Percentiles rank a stretch among this genome's conserved stretches.
Evolutionary conservation across 2,329 filamentous ascomycete species (phyloP).

Genomic region (Penicillium griseofulvum): DNA sequence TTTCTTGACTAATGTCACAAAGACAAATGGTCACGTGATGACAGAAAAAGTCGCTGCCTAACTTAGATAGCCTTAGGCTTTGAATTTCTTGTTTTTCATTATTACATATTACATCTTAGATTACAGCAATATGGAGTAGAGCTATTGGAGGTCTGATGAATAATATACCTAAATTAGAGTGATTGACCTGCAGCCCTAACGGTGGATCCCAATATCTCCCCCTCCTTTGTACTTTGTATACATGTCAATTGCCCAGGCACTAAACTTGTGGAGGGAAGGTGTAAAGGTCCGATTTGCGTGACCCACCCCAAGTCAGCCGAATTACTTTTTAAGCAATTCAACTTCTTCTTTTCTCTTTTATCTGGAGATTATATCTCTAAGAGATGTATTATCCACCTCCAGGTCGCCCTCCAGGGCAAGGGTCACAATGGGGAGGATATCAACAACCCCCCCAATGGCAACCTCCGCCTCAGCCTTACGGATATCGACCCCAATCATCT

Average conservation of each 20-base stretch:
- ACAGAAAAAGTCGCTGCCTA: background rate
- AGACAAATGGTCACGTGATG: background rate
- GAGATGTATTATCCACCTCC: conserved; percentile 19
- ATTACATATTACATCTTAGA: background rate
- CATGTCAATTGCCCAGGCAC: background rate
- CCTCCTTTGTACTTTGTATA: background rate
- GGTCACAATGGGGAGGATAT: conserved; percentile 16
- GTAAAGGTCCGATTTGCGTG: background rate
- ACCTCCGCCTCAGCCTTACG: conserved; percentile 22
- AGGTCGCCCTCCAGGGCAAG: conserved; percentile 15
- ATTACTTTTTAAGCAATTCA: conserved; percentile 7
- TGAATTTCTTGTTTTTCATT: background rate
- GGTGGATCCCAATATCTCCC: background rate
- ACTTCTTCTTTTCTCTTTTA: background rate
- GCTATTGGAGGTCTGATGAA: background rate
- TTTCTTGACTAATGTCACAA: too few relatives aligned
- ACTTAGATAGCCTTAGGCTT: background rate
- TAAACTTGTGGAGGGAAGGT: background rate
- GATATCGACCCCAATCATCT: conserved; percentile 9
- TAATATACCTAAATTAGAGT: background rate
- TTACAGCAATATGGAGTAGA: too few relatives aligned
- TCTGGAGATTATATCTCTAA: background rate
- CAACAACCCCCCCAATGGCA: conserved; percentile 15
- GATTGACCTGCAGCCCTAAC: conserved; percentile 4
- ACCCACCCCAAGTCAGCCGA: conserved; percentile 4